Conservation (phyloP, 2,329 filamentous ascomycete species). For the Helotiales sp. region DNA sequence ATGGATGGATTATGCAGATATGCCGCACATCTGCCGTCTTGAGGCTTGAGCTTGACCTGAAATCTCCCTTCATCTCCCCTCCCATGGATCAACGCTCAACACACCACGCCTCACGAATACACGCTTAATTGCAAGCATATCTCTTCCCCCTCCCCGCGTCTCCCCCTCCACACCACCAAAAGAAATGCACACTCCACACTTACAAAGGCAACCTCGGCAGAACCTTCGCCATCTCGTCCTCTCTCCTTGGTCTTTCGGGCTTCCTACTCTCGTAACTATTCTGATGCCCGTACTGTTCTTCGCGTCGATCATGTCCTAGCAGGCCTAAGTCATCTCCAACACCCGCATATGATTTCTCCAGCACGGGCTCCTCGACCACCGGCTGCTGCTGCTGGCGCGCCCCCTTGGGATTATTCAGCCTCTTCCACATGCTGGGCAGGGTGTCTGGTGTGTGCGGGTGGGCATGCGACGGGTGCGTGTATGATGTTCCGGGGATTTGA, state of each 20-base stretch:
- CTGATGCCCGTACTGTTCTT: not conserved
- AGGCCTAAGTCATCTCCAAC: conserved; percentile 42
- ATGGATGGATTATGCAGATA: not conserved
- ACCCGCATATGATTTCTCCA: conserved; percentile 49
- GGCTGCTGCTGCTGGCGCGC: conserved; percentile 40
- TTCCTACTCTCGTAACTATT: not conserved
- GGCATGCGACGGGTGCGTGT: conserved; percentile 17
- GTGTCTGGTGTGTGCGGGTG: not conserved
- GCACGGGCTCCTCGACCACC: conserved; percentile 50
- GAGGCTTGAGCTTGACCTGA: not conserved
- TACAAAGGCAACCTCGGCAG: conserved; percentile 15
- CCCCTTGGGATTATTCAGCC: conserved; percentile 50
- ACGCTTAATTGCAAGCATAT: not conserved
- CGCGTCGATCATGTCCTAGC: not conserved
- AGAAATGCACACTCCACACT: conserved; percentile 14
- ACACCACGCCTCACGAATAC: not conserved
- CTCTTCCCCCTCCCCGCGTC: not conserved
- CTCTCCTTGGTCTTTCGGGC: conserved; percentile 3
- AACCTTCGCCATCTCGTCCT: conserved; percentile 8
- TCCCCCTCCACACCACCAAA: not conserved
- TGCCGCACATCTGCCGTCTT: not conserved
- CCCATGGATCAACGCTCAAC: not conserved
- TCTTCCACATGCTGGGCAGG: conserved; percentile 58
- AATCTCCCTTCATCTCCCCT: not conserved
- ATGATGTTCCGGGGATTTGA: conserved; percentile 31